Percentiles rank a stretch among this genome's conserved stretches.
Evolutionary conservation across 805 yeast genomes (phyloP).

Genomic region (Jamesozyma jinghongensis): DNA sequence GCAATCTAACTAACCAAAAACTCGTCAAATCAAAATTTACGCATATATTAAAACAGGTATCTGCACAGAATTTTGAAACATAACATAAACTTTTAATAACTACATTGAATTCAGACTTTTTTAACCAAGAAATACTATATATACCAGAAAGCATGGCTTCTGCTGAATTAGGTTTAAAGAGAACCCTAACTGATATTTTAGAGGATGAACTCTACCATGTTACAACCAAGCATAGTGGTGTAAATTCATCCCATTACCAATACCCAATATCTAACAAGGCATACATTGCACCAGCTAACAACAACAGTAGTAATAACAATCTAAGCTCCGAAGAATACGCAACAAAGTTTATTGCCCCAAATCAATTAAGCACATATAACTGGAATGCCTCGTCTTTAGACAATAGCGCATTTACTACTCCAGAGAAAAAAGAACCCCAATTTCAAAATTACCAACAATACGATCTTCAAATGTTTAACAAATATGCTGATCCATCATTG

Average conservation of each 20-base stretch:
- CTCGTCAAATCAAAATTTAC: no score
- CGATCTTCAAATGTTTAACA: constrained; percentile 17
- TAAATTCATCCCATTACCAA: constrained; percentile 3
- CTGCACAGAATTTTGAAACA: no score
- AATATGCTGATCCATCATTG: constrained; percentile 29
- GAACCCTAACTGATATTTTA: constrained; percentile 29
- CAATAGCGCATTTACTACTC: neutral
- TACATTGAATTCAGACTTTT: no score
- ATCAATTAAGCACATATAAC: neutral
- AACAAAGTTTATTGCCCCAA: constrained; percentile 1
- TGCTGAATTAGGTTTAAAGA: constrained; percentile 14
- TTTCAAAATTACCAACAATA: constrained; percentile 2
- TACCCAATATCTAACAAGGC: constrained; percentile 4
- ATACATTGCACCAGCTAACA: constrained; percentile 1
- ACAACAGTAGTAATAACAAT: neutral
- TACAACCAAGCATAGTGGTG: constrained; percentile 9
- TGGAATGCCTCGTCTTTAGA: neutral
- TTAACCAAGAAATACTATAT: no score
- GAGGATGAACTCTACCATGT: constrained; percentile 28
- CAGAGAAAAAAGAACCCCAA: neutral
- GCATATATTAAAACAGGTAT: no score
- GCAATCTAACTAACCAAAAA: no score
- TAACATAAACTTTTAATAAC: no score
- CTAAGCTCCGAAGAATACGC: neutral
- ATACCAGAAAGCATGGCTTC: constrained; percentile 10